Evolutionary conservation across 495 filamentous ascomycete genomes (phyloP).

Genomic region (Penicillium soppii): DNA sequence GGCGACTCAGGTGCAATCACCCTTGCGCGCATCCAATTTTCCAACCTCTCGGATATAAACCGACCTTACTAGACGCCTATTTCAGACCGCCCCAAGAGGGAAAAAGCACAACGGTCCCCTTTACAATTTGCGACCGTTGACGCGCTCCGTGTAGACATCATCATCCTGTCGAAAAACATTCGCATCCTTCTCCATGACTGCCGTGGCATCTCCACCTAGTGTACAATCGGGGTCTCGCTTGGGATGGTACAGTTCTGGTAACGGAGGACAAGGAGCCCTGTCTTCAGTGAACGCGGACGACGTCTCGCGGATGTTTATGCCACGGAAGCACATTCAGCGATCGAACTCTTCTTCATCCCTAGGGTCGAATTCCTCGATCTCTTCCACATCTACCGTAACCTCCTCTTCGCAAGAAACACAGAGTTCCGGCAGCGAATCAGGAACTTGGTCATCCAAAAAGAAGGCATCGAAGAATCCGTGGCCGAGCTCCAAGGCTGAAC

Average conservation of each 20-base stretch:
- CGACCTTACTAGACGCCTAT: neutral
- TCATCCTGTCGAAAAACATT: slow-evolving; percentile 13
- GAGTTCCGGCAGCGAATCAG: slow-evolving; percentile 40
- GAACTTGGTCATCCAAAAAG: slow-evolving; percentile 63
- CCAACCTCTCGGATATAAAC: neutral
- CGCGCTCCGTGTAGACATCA: slow-evolving; percentile 17
- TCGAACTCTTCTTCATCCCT: slow-evolving; percentile 86
- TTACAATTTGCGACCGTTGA: slow-evolving; percentile 14
- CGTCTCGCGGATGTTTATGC: slow-evolving; percentile 81
- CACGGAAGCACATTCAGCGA: slow-evolving; percentile 80
- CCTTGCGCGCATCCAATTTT: slow-evolving; percentile 11
- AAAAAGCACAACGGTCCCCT: slow-evolving; percentile 1
- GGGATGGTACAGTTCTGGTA: slow-evolving; percentile 61
- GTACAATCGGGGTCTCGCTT: slow-evolving; percentile 71
- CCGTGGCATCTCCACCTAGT: slow-evolving; percentile 89
- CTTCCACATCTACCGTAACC: slow-evolving; percentile 47
- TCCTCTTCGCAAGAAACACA: slow-evolving; percentile 43
- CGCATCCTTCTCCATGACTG: slow-evolving; percentile 76
- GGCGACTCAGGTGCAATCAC: slow-evolving; percentile 17
- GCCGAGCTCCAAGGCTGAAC: slow-evolving; percentile 68
- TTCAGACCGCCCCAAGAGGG: neutral
- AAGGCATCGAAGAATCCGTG: slow-evolving; percentile 68
- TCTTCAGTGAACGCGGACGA: slow-evolving; percentile 85
- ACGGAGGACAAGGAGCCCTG: slow-evolving; percentile 70
- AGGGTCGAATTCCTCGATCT: slow-evolving; percentile 52